Percentiles rank a stretch among this genome's conserved stretches.
Evolutionary conservation across 2,329 filamentous ascomycete genomes (phyloP).

Genomic region (Epichloe baconii): DNA sequence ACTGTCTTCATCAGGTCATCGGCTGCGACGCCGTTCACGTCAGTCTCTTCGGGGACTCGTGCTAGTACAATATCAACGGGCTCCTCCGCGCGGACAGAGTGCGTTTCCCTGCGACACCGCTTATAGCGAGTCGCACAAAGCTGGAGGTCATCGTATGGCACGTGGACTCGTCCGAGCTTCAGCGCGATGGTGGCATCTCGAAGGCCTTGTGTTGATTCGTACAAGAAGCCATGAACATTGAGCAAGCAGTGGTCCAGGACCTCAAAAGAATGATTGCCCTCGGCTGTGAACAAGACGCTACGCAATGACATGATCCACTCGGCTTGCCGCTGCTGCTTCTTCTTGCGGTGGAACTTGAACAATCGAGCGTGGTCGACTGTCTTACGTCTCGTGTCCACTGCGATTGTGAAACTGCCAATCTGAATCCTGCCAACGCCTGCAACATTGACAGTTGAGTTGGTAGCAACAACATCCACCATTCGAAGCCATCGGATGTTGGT

Average conservation of each 20-base stretch:
- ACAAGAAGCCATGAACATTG: constrained; percentile 83
- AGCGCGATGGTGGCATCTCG: constrained; percentile 81
- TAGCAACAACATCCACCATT: constrained; percentile 77
- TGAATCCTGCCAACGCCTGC: constrained; percentile 75
- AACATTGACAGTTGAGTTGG: constrained; percentile 64
- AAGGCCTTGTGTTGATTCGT: constrained; percentile 73
- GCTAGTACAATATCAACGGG: constrained; percentile 51
- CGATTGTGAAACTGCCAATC: constrained; percentile 69
- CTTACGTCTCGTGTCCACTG: constrained; percentile 82
- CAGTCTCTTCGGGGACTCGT: constrained; percentile 62
- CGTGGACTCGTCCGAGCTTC: constrained; percentile 79
- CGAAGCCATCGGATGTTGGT: constrained; percentile 78
- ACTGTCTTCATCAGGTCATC: constrained; percentile 68
- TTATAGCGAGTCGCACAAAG: constrained; percentile 47
- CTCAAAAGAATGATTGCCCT: constrained; percentile 74
- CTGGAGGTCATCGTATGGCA: constrained; percentile 78
- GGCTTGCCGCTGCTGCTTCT: constrained; percentile 50
- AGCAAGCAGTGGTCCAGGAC: constrained; percentile 76
- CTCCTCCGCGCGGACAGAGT: constrained; percentile 24
- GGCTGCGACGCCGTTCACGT: constrained; percentile 49
- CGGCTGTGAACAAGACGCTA: constrained; percentile 78
- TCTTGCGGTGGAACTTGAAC: constrained; percentile 52
- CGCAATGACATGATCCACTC: constrained; percentile 87
- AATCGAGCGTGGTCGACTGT: constrained; percentile 83
- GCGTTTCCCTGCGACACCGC: constrained; percentile 25